Conservation (phyloP, 257 asterid species). For the Solanum tarijense region DNA sequence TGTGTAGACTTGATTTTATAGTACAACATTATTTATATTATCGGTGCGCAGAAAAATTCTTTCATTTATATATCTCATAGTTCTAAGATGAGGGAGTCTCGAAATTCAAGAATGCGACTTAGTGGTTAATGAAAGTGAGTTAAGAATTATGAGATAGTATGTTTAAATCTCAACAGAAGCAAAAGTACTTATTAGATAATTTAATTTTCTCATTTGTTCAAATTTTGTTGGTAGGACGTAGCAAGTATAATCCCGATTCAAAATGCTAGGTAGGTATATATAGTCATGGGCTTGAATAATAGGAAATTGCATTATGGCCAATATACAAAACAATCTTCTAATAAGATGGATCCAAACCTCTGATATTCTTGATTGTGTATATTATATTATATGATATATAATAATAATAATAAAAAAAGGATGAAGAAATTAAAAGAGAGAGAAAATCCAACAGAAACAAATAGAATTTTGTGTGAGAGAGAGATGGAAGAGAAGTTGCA, state of each 20-base stretch:
- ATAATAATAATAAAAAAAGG: no score
- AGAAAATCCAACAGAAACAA: conserved; percentile 1
- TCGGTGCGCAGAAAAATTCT: neutral
- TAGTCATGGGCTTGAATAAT: neutral
- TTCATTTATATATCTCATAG: neutral
- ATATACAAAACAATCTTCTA: neutral
- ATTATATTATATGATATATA: neutral
- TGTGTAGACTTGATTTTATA: neutral
- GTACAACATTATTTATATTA: neutral
- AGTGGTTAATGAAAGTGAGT: neutral
- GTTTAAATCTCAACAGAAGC: neutral
- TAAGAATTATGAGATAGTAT: neutral
- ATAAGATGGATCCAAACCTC: neutral
- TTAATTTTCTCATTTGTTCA: neutral
- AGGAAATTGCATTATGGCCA: neutral
- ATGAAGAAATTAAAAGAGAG: neutral
- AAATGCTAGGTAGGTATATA: neutral
- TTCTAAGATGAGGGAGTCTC: neutral
- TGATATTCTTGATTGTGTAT: neutral
- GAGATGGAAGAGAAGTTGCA: neutral
- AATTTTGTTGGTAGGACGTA: neutral
- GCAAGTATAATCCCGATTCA: neutral
- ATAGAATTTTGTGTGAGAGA: conserved; percentile 10
- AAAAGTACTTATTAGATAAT: neutral
- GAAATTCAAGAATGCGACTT: neutral